A percentile compares a stretch with the other conserved stretches of the same genome.
Evolutionary conservation across 2,329 filamentous ascomycete genomes (phyloP).

Genomic region (Bipolaris cookei): DNA sequence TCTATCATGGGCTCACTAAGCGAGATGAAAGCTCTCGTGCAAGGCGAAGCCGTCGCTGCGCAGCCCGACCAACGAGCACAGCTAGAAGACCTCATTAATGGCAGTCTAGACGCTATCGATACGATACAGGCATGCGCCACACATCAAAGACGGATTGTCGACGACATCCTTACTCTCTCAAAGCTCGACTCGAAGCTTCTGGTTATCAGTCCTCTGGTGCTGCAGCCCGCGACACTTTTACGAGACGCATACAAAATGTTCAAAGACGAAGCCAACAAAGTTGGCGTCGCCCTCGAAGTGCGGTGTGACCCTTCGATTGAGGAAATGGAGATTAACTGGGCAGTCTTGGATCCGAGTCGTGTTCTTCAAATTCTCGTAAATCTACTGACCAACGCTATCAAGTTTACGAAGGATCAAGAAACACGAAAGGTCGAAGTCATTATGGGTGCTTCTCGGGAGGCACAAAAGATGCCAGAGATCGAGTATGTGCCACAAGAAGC

Average conservation of each 20-base stretch:
- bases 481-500: constrained; percentile 16
- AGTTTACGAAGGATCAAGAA: constrained; percentile 31
- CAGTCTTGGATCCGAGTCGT: constrained; percentile 23
- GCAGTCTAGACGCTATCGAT: constrained; percentile 26
- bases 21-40: constrained; percentile 7
- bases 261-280: constrained; percentile 27
- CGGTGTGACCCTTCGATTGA: constrained; percentile 18
- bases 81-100: constrained; percentile 9
- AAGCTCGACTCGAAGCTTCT: constrained; percentile 34
- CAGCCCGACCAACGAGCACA: constrained; percentile 2
- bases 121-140: constrained; percentile 39
- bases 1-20: constrained; percentile 18
- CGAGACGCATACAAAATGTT: constrained; percentile 32
- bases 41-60: not conserved
- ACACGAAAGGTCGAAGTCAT: constrained; percentile 11
- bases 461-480: not conserved
- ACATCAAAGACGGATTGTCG: constrained; percentile 41
- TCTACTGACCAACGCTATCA: constrained; percentile 43
- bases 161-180: constrained; percentile 29
- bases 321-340: constrained; percentile 19
- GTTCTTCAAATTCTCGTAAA: constrained; percentile 39
- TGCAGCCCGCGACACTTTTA: constrained; percentile 24
- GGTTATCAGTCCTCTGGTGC: constrained; percentile 24
- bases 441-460: constrained; percentile 12
- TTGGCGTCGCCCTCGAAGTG: constrained; percentile 16